Base-by-base conservation (phyloP, 345 rosid species). In the thale cress (Arabidopsis thaliana) region DNA sequence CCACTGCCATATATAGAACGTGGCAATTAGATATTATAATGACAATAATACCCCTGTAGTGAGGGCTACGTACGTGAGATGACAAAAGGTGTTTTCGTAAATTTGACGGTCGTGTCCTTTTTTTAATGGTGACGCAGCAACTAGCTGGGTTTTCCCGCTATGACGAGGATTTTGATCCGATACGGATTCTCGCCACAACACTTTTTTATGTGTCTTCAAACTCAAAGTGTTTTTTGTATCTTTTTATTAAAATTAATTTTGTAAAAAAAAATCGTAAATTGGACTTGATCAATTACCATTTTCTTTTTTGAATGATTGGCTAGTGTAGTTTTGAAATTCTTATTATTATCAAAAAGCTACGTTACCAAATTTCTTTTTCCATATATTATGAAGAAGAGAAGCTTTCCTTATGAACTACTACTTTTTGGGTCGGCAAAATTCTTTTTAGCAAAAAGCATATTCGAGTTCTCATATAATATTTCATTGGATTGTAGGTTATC, bases 361-460 rank as follows among this genome's bases (percentile, higher is more conserved):
- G 4, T 22, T 36, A 58, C 23, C 34, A 57, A 32, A 0, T 16
- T n/a, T 14, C 22, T 7, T 4, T 57, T 56, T 8, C 22, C 38
- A 4, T 52, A 7, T 45, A 2, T 20, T 14, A 46, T 58, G 23
- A 16, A 23, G 55, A 50, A 33, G 12, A 32, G 0, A 70, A 50
- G 68, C 38, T 71, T 14, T 49, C 68, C 38, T 61, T 72, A 40
- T 72, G 41, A 51, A 11, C 76, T 51, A 11, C 76, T 51, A 64
- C 77, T 65, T 55, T 42, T 73, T 42, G 64, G 48, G 71, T 73
- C 70, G 71, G 71, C 65, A 64, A 52, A 22, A 13, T 61, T 8
- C 2, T 13, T 59, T 0, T 42, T 23, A 58, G 33, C 59, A 11
- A 72, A 38, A 45, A 4, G 20, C 20, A 16, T 16, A 16, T 16